Conservation (phyloP, 2,329 filamentous ascomycete genomes). For the Falciphora oryzae region DNA sequence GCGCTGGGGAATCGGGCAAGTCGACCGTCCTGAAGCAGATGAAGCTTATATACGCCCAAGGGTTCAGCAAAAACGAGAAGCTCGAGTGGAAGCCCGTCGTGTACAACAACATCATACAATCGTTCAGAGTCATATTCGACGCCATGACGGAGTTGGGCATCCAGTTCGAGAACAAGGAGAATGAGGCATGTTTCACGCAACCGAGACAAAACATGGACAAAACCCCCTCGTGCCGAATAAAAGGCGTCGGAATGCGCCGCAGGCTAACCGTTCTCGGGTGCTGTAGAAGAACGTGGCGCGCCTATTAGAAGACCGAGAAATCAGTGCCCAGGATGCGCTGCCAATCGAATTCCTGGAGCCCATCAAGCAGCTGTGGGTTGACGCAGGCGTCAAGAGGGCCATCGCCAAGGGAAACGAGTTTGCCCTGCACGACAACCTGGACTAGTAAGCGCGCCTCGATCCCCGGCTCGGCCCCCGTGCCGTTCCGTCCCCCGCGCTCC, state of each 20-base stretch:
- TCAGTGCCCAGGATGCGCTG: conserved; percentile 75
- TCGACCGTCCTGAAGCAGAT: conserved; percentile 98
- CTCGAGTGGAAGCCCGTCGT: conserved; percentile 93
- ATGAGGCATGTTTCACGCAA: conserved; percentile 56
- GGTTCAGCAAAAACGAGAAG: conserved; percentile 84
- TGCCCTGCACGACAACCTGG: conserved; percentile 89
- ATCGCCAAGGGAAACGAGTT: conserved; percentile 94
- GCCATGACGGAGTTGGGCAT: conserved; percentile 85
- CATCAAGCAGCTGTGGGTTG: conserved; percentile 78
- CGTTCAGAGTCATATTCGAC: conserved; percentile 83
- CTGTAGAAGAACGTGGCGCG: conserved; percentile 69
- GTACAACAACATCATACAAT: conserved; percentile 90
- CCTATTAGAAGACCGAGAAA: conserved; percentile 74
- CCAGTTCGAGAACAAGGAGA: conserved; percentile 70
- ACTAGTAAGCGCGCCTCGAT: conserved; percentile 61
- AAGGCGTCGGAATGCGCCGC: neutral
- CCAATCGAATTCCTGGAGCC: conserved; percentile 72
- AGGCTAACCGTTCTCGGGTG: conserved; percentile 7
- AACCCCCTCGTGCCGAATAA: neutral
- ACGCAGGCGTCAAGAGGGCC: conserved; percentile 77
- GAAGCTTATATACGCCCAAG: conserved; percentile 93
- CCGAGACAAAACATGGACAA: neutral
- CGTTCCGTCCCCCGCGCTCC: neutral
- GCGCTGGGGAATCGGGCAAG: conserved; percentile 92
- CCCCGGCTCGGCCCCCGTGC: too few species aligned